phyloP scores from a whole-genome alignment of 1,284 basidiomycete genomes.

The Cystobasidiaceae sp. region DNA sequence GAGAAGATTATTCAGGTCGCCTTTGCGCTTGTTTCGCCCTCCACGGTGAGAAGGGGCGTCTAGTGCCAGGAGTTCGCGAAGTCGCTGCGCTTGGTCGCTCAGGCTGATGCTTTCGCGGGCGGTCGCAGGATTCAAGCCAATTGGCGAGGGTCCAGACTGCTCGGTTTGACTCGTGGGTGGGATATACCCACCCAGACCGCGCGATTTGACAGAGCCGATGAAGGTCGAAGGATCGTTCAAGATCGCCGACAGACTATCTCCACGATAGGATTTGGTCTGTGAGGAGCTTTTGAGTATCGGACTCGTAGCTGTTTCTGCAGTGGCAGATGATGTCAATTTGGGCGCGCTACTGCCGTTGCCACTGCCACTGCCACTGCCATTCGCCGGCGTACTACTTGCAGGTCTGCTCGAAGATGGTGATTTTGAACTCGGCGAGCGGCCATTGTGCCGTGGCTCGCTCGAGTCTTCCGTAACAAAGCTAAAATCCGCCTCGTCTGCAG shows the following conservation, averaged over 20 bases:
- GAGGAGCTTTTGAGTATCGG: background rate
- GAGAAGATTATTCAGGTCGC: background rate
- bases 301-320: background rate
- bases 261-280: background rate
- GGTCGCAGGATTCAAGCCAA: background rate
- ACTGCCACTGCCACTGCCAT: no score
- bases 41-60: slow-evolving; percentile 38
- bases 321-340: background rate
- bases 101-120: slow-evolving; percentile 7
- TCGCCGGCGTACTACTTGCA: no score
- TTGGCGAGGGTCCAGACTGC: background rate
- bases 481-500: slow-evolving; percentile 13
- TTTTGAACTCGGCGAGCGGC: no score
- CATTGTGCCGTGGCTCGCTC: no score
- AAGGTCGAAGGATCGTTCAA: slow-evolving; percentile 22
- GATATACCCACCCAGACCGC: background rate
- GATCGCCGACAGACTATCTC: slow-evolving; percentile 9
- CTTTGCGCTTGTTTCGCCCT: slow-evolving; percentile 5
- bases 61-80: slow-evolving; percentile 37
- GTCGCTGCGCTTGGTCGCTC: slow-evolving; percentile 30
- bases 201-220: slow-evolving; percentile 15
- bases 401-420: no score
- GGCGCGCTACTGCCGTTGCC: background rate
- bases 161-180: background rate
- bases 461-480: no score